These are phyloP conservation scores for Rubia occidens DNA, from an alignment of 305 asterid species.

Conservation along the genomic window DNA sequence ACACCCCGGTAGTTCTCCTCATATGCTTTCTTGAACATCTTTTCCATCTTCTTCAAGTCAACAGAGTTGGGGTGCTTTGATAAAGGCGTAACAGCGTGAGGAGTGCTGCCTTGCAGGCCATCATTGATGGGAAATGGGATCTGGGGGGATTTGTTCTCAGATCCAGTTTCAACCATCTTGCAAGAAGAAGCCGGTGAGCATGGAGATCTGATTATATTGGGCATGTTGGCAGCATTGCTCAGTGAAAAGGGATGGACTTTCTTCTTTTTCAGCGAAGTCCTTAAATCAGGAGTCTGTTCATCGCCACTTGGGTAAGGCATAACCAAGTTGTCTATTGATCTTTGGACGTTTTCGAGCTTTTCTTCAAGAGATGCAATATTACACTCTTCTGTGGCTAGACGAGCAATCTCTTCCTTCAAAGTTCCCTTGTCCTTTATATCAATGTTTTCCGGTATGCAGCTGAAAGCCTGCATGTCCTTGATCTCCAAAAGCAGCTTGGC, in stretches of 20 bases:
- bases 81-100: slow-evolving; percentile 30
- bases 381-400: slow-evolving; percentile 60
- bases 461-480: slow-evolving; percentile 51
- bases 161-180: slow-evolving; percentile 40
- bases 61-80: slow-evolving; percentile 53
- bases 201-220: slow-evolving; percentile 61
- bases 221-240: slow-evolving; percentile 69
- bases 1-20: slow-evolving; percentile 84
- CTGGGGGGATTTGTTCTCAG: slow-evolving; percentile 66
- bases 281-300: slow-evolving; percentile 42
- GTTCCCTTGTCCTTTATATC: slow-evolving; percentile 51
- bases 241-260: slow-evolving; percentile 56
- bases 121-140: slow-evolving; percentile 22
- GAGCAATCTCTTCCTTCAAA: slow-evolving; percentile 84
- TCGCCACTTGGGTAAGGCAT: slow-evolving; percentile 46
- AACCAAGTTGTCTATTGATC: slow-evolving; percentile 57
- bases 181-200: slow-evolving; percentile 59
- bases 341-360: slow-evolving; percentile 78
- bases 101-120: slow-evolving; percentile 27
- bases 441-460: slow-evolving; percentile 37
- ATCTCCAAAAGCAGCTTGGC: slow-evolving; percentile 78
- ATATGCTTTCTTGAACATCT: slow-evolving; percentile 79
- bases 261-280: slow-evolving; percentile 47
- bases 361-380: slow-evolving; percentile 53
- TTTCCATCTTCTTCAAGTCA: slow-evolving; percentile 74